Base-by-base conservation (phyloP, 2,329 filamentous ascomycete genomes). In the Fusarium falciforme region DNA sequence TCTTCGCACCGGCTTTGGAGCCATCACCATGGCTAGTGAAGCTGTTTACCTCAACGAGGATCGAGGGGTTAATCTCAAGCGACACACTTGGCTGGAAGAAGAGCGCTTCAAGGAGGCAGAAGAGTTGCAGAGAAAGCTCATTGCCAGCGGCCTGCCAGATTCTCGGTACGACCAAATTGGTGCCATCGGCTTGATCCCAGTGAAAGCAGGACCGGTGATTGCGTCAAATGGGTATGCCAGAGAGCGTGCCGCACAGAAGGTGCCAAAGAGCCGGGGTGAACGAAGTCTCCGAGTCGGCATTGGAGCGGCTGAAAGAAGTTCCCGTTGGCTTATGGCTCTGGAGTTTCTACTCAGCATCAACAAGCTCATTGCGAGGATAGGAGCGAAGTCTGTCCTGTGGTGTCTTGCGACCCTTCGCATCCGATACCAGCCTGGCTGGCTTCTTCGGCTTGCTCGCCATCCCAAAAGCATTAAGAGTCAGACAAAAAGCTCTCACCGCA, bases 11-110 rank as follows among this genome's bases (percentile, higher is more conserved):
- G 96, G 96, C 0, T 98, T 98, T 79, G 92, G 92, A 12, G 92
- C 96, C 14, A 90, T 98, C 70, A 97, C 94, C 1, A 96, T 97
- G 82, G 96, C 96, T 1, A 98, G 94, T 77, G 95, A 98, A 82
- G 96, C 96, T 5, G 96, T 98, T 0, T 98, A 98, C 79, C 86
- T 99, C 12, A 98, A 98, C 71, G 96, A 98, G 82, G 96, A 96
- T 54, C 90, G 90, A 44, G 88, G 88, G 2, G 91, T 98, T 61
- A 92, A 90, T 70, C 86, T 97, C 3, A 91, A 91, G 73, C 86
- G 89, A 38, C 92, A 92, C 83, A 98, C 96, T 0, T 99, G 96
- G 96, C 85, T 98, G 4, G 96, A 99, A 80, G 93, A 96, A 76
- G 93, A 97, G 74, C 89, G 95, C 7, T 87, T 96, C 11, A 88